Conservation (phyloP, 2,329 filamentous ascomycete genomes). For the Periglandula ipomoeae region DNA sequence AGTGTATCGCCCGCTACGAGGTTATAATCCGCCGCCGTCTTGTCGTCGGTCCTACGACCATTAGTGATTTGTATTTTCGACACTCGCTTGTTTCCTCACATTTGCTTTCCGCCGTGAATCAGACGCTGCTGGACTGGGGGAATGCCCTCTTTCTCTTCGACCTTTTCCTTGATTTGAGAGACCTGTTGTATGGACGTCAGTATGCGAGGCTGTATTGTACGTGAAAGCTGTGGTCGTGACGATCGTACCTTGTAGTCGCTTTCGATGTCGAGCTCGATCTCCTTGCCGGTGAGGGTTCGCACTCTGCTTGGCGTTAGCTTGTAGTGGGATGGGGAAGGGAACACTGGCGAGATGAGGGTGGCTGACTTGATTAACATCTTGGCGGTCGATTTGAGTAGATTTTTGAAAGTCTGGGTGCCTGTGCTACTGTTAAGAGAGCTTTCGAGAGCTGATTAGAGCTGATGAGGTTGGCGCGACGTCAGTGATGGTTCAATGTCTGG, state of each 20-base stretch:
- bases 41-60: conserved; percentile 73
- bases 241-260: conserved; percentile 72
- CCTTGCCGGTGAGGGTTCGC: conserved; percentile 93
- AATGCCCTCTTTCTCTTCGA: conserved; percentile 98
- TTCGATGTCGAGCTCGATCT: conserved; percentile 98
- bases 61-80: neutral
- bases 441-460: neutral
- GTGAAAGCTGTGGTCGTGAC: neutral
- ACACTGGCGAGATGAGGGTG: too few species aligned
- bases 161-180: conserved; percentile 93
- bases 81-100: conserved; percentile 47
- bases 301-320: conserved; percentile 50
- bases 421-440: too few species aligned
- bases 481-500: neutral
- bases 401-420: neutral
- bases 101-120: conserved; percentile 96
- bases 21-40: conserved; percentile 81
- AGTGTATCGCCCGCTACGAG: conserved; percentile 89
- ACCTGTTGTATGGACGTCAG: conserved; percentile 45
- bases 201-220: too few species aligned
- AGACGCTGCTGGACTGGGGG: conserved; percentile 92
- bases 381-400: conserved; percentile 6
- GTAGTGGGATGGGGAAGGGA: neutral
- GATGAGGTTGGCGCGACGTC: neutral
- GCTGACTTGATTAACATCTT: conserved; percentile 43